Conservation (phyloP, 2,329 filamentous ascomycete species). For the Monilinia fructigena region DNA sequence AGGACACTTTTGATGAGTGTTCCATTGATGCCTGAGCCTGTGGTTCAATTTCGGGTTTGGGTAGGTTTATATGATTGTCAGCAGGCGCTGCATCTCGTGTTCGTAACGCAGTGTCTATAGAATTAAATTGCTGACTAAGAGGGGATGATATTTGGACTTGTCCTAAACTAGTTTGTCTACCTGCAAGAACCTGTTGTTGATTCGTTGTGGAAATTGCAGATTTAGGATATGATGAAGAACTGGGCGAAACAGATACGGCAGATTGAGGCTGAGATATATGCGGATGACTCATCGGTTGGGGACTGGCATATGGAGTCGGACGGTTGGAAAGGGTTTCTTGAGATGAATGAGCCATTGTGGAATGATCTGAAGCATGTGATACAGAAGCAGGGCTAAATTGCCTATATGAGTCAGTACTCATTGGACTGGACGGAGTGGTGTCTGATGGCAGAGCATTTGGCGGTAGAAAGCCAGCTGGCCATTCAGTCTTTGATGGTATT, state of each 20-base stretch:
- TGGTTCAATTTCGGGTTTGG: background rate
- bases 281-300: background rate
- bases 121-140: background rate
- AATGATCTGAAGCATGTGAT: background rate
- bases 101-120: background rate
- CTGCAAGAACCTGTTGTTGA: background rate
- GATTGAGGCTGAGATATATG: background rate
- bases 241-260: background rate
- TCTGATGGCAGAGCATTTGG: constrained; percentile 1
- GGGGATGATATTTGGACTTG: background rate
- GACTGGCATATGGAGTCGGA: background rate
- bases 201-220: background rate
- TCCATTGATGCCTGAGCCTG: too few relatives aligned
- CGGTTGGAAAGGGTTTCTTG: background rate
- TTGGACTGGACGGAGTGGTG: background rate
- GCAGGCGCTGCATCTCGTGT: background rate
- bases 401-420: background rate
- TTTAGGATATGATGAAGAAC: background rate
- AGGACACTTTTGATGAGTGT: background rate
- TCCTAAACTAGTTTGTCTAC: background rate
- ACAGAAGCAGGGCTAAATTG: constrained; percentile 4
- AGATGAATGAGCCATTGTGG: background rate
- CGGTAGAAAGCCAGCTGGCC: constrained; percentile 11
- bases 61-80: background rate
- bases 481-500: background rate